Percentiles rank a stretch among this genome's conserved stretches.
phyloP scores from a whole-genome alignment of 2,329 filamentous ascomycete species.

The Apiospora malaysiana region DNA sequence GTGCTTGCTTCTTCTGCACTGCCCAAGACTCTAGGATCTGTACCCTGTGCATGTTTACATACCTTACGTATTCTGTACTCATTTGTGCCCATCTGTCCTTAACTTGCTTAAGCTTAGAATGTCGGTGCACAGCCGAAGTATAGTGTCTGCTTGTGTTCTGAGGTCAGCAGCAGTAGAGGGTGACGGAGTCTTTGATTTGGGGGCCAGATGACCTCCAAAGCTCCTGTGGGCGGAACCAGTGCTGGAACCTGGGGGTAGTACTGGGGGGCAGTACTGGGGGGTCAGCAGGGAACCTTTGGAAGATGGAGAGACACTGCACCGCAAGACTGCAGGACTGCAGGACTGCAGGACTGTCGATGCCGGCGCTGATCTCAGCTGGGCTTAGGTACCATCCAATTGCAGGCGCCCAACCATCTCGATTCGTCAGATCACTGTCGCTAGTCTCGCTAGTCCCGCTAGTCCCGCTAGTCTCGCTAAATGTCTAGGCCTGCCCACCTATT shows the following conservation, averaged over 20 bases:
- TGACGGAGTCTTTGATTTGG: not conserved
- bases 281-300: not conserved
- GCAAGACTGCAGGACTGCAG: too few relatives aligned
- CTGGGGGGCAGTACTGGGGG: too few relatives aligned
- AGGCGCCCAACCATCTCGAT: not conserved
- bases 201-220: slow-evolving; percentile 8
- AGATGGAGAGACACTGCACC: not conserved
- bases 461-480: not conserved
- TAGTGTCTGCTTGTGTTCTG: not conserved
- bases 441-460: not conserved
- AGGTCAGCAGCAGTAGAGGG: not conserved
- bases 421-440: slow-evolving; percentile 11
- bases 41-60: not conserved
- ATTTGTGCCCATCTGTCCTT: not conserved
- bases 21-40: not conserved
- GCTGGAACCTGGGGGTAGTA: not conserved
- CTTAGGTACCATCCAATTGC: slow-evolving; percentile 1
- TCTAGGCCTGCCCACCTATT: not conserved
- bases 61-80: not conserved
- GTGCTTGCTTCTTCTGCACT: not conserved
- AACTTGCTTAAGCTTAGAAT: not conserved
- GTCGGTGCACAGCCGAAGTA: not conserved
- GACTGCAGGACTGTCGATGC: not conserved
- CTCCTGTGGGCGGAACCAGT: not conserved
- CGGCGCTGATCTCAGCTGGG: slow-evolving; percentile 13